Percentiles rank a stretch among this genome's conserved stretches.
Evolutionary conservation across 139 green algal species (phyloP).

Genomic region (Eudorina sp.): DNA sequence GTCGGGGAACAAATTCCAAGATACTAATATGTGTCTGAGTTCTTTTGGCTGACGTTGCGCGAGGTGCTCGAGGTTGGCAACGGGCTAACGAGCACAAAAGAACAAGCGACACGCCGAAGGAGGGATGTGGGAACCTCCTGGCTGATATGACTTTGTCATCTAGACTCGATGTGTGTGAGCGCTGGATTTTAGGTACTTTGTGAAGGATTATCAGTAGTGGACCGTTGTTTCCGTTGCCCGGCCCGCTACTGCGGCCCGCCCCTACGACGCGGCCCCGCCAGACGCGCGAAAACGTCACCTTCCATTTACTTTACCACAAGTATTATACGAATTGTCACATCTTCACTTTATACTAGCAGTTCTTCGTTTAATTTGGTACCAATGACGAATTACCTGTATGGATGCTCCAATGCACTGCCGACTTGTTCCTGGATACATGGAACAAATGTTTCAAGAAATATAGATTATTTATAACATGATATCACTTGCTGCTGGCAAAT

Average conservation of each 20-base stretch:
- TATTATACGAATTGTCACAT: too few relatives aligned
- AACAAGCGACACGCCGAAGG: not conserved
- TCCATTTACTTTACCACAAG: too few relatives aligned
- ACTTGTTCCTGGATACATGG: too few relatives aligned
- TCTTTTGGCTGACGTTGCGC: not conserved
- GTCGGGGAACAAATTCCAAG: not conserved
- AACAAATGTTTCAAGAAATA: too few relatives aligned
- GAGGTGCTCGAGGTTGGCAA: not conserved
- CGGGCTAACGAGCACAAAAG: not conserved
- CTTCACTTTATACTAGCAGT: too few relatives aligned
- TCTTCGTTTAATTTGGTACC: too few relatives aligned
- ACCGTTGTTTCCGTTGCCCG: not conserved
- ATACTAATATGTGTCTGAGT: not conserved
- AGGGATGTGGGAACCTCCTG: slow-evolving; percentile 42
- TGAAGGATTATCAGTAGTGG: not conserved
- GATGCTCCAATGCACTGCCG: too few relatives aligned
- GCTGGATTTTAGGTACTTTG: not conserved
- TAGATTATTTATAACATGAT: too few relatives aligned
- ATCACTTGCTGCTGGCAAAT: too few relatives aligned
- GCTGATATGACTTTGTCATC: not conserved
- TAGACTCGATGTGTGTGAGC: not conserved
- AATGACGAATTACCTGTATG: too few relatives aligned
- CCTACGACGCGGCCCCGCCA: not conserved
- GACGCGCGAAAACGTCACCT: too few relatives aligned
- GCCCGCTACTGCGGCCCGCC: slow-evolving; percentile 9